A percentile compares a stretch with the other conserved stretches of the same genome.
Conservation (phyloP, 1,284 basidiomycete species). For the Hortiboletus rubellus region DNA sequence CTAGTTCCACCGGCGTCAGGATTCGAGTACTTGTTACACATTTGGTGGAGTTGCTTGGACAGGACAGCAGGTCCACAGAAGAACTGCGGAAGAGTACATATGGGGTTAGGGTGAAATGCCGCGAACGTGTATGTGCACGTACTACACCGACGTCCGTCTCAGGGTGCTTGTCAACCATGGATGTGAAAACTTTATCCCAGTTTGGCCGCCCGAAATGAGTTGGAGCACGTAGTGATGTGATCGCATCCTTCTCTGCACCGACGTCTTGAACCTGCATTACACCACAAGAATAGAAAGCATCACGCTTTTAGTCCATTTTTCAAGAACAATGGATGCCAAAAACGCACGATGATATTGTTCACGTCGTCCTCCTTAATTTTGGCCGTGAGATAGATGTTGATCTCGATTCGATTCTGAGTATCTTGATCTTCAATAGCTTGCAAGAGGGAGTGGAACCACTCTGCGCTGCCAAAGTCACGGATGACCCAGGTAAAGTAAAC, state of each 20-base stretch:
- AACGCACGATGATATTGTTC: conserved; percentile 79
- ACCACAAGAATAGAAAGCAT: neutral
- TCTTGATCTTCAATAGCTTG: conserved; percentile 92
- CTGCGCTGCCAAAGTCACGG: conserved; percentile 80
- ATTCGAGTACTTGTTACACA: conserved; percentile 84
- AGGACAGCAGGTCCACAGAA: conserved; percentile 79
- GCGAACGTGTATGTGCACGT: conserved; percentile 26
- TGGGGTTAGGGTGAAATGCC: neutral
- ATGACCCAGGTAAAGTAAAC: conserved; percentile 91
- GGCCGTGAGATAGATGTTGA: conserved; percentile 89
- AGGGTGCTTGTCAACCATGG: conserved; percentile 75
- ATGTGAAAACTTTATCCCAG: conserved; percentile 82
- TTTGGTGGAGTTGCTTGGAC: conserved; percentile 68
- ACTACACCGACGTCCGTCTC: conserved; percentile 85
- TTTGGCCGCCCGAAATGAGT: conserved; percentile 95
- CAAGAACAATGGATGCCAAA: neutral
- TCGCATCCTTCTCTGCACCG: conserved; percentile 84
- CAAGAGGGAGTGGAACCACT: conserved; percentile 93
- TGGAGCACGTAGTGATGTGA: conserved; percentile 81
- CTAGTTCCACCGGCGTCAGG: conserved; percentile 73
- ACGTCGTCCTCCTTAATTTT: conserved; percentile 87
- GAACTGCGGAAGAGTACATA: conserved; percentile 45
- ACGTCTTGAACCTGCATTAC: conserved; percentile 70
- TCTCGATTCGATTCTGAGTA: conserved; percentile 77
- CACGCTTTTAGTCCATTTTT: conserved; percentile 2